phyloP scores from a whole-genome alignment of 108 stramenopile genomes.

The Nannochloropsis granulata region DNA sequence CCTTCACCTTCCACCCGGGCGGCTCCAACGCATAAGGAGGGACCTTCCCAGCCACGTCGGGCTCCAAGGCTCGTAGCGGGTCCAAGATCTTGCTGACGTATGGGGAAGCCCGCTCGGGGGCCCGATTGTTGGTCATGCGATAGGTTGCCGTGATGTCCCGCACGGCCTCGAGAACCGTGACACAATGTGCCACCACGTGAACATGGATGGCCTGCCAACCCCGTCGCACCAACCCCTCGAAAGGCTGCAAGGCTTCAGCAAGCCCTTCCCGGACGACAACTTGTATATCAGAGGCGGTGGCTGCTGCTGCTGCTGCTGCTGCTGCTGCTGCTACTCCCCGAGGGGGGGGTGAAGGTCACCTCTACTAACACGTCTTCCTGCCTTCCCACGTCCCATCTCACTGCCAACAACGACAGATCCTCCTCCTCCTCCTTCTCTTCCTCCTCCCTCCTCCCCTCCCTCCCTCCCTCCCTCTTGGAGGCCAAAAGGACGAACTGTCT shows the following conservation, averaged over 20 bases:
- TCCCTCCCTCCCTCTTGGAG: background rate
- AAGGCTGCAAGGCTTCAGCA: background rate
- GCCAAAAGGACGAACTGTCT: background rate
- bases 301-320: no score
- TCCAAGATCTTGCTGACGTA: slow-evolving; percentile 23
- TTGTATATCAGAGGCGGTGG: no score
- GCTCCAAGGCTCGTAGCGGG: slow-evolving; percentile 18
- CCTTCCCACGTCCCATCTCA: background rate
- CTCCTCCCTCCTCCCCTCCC: no score
- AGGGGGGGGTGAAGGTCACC: background rate
- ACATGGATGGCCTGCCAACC: background rate
- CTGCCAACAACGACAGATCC: background rate
- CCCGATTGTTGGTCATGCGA: slow-evolving; percentile 33
- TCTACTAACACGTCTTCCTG: background rate
- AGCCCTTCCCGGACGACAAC: background rate
- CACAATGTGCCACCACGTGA: background rate
- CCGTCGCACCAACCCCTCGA: background rate
- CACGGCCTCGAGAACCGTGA: background rate
- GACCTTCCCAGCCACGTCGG: background rate
- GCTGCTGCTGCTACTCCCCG: no score
- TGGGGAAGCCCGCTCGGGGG: slow-evolving; percentile 24
- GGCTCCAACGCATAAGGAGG: background rate
- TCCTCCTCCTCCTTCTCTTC: background rate
- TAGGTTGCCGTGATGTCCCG: slow-evolving; percentile 23
- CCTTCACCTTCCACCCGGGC: background rate